Conservation (phyloP, 768 basidiomycete genomes). For the Suillus weaverae region DNA sequence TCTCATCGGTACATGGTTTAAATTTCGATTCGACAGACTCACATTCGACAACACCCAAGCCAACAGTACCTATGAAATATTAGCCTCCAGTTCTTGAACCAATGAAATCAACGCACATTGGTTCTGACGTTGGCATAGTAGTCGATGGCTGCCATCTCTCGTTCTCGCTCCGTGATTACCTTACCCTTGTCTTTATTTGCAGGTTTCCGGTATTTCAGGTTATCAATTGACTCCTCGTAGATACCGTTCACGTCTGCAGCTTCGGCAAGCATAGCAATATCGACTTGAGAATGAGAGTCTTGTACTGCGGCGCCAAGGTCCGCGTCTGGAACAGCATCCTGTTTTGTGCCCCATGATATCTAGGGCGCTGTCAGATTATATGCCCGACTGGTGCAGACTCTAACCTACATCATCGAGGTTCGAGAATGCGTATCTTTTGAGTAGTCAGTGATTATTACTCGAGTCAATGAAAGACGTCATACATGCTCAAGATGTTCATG, state of each 20-base stretch:
- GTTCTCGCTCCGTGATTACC: constrained; percentile 51
- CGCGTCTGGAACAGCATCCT: constrained; percentile 66
- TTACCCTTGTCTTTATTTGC: constrained; percentile 29
- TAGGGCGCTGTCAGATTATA: constrained; percentile 26
- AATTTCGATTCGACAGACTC: constrained; percentile 19
- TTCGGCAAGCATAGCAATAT: constrained; percentile 82
- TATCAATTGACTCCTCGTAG: constrained; percentile 81
- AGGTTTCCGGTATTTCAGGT: constrained; percentile 60
- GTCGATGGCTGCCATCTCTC: constrained; percentile 73
- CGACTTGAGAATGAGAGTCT: constrained; percentile 78
- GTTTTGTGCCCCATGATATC: constrained; percentile 98
- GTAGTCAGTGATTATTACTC: constrained; percentile 25
- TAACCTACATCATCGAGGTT: constrained; percentile 75
- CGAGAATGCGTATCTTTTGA: constrained; percentile 73
- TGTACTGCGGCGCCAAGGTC: constrained; percentile 86
- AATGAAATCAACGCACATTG: constrained; percentile 49
- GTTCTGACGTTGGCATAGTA: constrained; percentile 89
- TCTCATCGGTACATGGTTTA: not conserved
- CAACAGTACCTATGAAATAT: constrained; percentile 54
- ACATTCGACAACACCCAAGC: constrained; percentile 87
- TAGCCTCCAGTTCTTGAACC: not conserved
- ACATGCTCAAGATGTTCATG: constrained; percentile 78
- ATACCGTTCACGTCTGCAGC: constrained; percentile 80
- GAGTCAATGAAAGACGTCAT: constrained; percentile 25
- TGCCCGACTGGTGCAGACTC: constrained; percentile 10